Evolutionary conservation across 169 alveolate genomes (phyloP).

Genomic region (Babesia caballi): DNA sequence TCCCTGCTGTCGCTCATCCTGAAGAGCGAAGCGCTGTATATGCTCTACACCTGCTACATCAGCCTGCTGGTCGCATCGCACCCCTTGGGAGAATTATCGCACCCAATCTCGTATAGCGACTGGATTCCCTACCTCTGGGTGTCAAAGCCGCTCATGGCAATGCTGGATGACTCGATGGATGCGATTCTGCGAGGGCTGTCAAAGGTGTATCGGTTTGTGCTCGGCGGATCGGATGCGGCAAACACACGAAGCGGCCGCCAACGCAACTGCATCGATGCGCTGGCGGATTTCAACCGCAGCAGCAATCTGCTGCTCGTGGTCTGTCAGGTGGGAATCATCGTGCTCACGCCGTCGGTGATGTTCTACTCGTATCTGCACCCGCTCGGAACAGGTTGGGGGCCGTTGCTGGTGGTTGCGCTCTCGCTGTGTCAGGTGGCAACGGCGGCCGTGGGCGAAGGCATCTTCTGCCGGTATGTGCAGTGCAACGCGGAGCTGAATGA

Average conservation of each 20-base stretch:
- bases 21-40: constrained; percentile 46
- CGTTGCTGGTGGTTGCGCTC: not conserved
- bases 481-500: constrained; percentile 23
- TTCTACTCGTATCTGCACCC: not conserved
- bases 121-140: constrained; percentile 52
- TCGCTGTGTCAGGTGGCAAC: constrained; percentile 37
- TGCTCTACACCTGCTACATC: constrained; percentile 50
- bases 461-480: constrained; percentile 50
- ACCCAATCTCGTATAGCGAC: not conserved
- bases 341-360: not conserved
- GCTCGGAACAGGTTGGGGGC: not conserved
- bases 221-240: not conserved
- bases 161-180: constrained; percentile 26
- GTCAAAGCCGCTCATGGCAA: constrained; percentile 40
- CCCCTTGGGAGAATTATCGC: constrained; percentile 1
- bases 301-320: not conserved
- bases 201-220: not conserved
- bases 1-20: constrained; percentile 36
- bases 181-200: not conserved
- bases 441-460: constrained; percentile 47
- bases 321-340: constrained; percentile 2
- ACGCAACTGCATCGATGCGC: constrained; percentile 2
- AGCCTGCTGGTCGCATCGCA: constrained; percentile 18
- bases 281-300: constrained; percentile 3
- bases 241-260: not conserved